Evolutionary conservation across 1,284 basidiomycete species (phyloP).

Genomic region (Austroboletus niveus): DNA sequence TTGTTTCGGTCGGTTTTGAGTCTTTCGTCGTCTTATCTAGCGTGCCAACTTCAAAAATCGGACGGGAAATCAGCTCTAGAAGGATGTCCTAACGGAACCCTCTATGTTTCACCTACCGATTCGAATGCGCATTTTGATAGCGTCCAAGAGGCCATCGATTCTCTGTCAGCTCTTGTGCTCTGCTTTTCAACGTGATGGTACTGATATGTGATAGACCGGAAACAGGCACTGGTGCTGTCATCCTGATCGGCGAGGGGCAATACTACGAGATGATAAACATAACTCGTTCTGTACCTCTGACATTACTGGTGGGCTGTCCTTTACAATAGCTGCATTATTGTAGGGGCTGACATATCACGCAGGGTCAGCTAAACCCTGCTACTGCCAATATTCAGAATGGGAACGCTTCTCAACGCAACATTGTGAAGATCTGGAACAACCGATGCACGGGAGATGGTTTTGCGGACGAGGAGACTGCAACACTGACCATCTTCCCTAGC

Average conservation of each 20-base stretch:
- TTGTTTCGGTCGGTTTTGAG: conserved; percentile 15
- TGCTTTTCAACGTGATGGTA: not conserved
- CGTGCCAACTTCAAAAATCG: conserved; percentile 53
- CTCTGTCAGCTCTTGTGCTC: conserved; percentile 41
- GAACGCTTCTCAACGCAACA: conserved; percentile 43
- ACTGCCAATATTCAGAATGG: conserved; percentile 33
- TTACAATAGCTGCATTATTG: not conserved
- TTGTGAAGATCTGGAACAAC: conserved; percentile 55
- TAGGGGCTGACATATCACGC: not conserved
- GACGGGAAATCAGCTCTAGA: conserved; percentile 38
- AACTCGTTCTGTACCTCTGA: conserved; percentile 52
- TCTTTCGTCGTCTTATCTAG: conserved; percentile 45
- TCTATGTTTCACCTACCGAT: conserved; percentile 56
- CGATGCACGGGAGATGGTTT: conserved; percentile 41
- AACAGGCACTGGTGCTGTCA: conserved; percentile 36
- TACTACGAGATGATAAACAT: conserved; percentile 63
- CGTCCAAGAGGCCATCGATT: conserved; percentile 52
- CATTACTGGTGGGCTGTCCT: conserved; percentile 44
- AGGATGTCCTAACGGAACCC: conserved; percentile 54
- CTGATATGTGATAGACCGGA: conserved; percentile 35
- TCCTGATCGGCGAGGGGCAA: conserved; percentile 61
- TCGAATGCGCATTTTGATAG: conserved; percentile 43
- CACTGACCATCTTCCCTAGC: conserved; percentile 51
- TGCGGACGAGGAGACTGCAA: conserved; percentile 54
- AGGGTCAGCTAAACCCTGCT: conserved; percentile 51